phyloP scores from a whole-genome alignment of 768 basidiomycete genomes.

The Suillus weaverae region DNA sequence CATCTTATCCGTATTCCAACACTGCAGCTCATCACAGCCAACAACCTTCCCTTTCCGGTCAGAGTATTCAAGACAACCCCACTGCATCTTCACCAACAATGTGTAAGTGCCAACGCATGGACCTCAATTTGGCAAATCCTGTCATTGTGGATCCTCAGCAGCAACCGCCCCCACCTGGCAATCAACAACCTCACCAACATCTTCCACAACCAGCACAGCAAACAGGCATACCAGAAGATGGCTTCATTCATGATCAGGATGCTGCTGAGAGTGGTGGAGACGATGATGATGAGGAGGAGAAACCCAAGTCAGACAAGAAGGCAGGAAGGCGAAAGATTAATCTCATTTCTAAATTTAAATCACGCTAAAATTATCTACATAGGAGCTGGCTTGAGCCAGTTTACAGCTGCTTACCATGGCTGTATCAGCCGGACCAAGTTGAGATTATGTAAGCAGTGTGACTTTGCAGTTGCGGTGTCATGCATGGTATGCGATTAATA shows the following conservation, averaged over 20 bases:
- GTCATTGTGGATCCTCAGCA: conserved; percentile 41
- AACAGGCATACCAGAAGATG: conserved; percentile 61
- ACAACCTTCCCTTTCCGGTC: conserved; percentile 45
- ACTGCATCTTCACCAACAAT: conserved; percentile 54
- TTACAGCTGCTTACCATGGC: too few relatives aligned
- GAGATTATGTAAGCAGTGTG: too few relatives aligned
- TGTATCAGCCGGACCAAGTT: too few relatives aligned
- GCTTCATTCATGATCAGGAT: conserved; percentile 86
- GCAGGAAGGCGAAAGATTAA: conserved; percentile 97
- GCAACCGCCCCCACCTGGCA: conserved; percentile 22
- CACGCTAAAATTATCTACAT: too few relatives aligned
- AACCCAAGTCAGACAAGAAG: conserved; percentile 81
- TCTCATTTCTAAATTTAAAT: too few relatives aligned
- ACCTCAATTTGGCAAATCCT: conserved; percentile 47
- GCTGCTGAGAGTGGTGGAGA: conserved; percentile 73
- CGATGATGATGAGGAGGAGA: conserved; percentile 84
- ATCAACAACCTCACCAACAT: conserved; percentile 25
- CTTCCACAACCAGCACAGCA: conserved; percentile 24
- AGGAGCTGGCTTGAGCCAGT: too few relatives aligned
- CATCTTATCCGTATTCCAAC: conserved; percentile 45
- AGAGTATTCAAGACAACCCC: conserved; percentile 41
- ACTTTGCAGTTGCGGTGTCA: too few relatives aligned
- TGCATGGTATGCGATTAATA: too few relatives aligned
- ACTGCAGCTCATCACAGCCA: conserved; percentile 41
- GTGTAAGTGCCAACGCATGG: conserved; percentile 67